phyloP scores from a whole-genome alignment of 495 filamentous ascomycete species.

The Penicillium longicatenatum region DNA sequence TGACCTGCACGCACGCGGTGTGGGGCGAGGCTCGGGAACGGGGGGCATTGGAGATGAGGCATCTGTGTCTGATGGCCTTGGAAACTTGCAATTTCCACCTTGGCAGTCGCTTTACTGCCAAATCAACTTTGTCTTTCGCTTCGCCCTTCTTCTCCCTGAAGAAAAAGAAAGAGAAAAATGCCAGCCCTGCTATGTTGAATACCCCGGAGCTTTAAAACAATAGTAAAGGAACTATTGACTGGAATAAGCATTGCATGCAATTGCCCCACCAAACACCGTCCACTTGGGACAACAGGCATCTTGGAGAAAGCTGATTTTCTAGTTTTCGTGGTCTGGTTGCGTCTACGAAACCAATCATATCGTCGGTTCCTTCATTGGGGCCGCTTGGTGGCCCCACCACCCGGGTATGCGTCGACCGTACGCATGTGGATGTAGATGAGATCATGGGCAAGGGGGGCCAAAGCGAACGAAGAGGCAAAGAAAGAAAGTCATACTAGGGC shows the following conservation, averaged over 20 bases:
- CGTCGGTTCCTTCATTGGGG: slow-evolving; percentile 7
- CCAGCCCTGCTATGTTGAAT: not conserved
- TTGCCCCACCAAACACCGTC: slow-evolving; percentile 18
- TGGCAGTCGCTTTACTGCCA: not conserved
- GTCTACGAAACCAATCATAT: slow-evolving; percentile 13
- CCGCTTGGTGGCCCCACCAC: slow-evolving; percentile 19
- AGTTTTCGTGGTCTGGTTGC: slow-evolving; percentile 19
- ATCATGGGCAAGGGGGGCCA: not conserved
- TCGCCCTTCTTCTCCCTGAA: not conserved
- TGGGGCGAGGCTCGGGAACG: slow-evolving; percentile 3
- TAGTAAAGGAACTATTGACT: slow-evolving; percentile 2
- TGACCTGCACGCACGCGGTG: slow-evolving; percentile 2
- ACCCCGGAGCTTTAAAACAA: slow-evolving; percentile 9
- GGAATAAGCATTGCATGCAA: slow-evolving; percentile 24
- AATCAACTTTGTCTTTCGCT: not conserved
- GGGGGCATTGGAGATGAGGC: not conserved
- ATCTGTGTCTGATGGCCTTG: no score
- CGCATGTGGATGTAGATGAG: slow-evolving; percentile 4
- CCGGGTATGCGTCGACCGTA: slow-evolving; percentile 4
- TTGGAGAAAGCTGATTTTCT: slow-evolving; percentile 1
- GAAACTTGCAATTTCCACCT: not conserved
- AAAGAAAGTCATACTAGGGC: not conserved
- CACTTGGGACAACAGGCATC: slow-evolving; percentile 13
- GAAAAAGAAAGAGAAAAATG: slow-evolving; percentile 2
- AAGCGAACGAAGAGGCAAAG: not conserved